These are phyloP conservation scores for Plasmopara viticola DNA, from an alignment of 352 stramenopile species.

Conservation along the genomic window DNA sequence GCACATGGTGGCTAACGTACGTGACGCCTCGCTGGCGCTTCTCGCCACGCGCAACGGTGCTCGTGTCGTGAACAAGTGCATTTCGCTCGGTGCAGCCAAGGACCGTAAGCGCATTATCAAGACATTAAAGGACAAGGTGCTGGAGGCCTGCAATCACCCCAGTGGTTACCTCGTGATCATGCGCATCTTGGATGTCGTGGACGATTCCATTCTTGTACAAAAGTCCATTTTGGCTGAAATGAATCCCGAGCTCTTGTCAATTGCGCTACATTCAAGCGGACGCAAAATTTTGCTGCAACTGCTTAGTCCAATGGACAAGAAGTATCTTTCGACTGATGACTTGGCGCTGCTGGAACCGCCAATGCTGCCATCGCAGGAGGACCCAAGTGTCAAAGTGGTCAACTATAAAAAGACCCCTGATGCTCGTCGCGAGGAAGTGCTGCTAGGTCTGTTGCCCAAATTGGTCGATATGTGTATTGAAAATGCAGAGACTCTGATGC, in stretches of 20 bases:
- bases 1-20: constrained; percentile 81
- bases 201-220: constrained; percentile 88
- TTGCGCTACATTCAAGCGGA: constrained; percentile 68
- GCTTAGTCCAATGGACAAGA: constrained; percentile 71
- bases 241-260: constrained; percentile 63
- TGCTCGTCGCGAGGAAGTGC: constrained; percentile 61
- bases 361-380: constrained; percentile 61
- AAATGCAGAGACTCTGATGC: constrained; percentile 56
- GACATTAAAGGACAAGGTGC: constrained; percentile 85
- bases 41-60: constrained; percentile 84
- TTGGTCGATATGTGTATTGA: constrained; percentile 70
- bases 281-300: constrained; percentile 79
- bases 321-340: constrained; percentile 79
- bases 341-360: constrained; percentile 63
- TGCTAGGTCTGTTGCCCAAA: constrained; percentile 73
- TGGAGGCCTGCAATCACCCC: constrained; percentile 85
- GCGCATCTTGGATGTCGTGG: constrained; percentile 84
- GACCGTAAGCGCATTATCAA: constrained; percentile 91
- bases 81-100: constrained; percentile 78
- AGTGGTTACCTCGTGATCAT: constrained; percentile 88
- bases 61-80: constrained; percentile 80
- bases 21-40: constrained; percentile 79
- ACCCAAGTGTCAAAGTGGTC: constrained; percentile 49
- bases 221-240: constrained; percentile 83
- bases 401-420: constrained; percentile 88